A percentile compares a stretch with the other conserved stretches of the same genome.
phyloP scores from a whole-genome alignment of 441 rosid genomes.

The Pelargonium fulgidum region DNA sequence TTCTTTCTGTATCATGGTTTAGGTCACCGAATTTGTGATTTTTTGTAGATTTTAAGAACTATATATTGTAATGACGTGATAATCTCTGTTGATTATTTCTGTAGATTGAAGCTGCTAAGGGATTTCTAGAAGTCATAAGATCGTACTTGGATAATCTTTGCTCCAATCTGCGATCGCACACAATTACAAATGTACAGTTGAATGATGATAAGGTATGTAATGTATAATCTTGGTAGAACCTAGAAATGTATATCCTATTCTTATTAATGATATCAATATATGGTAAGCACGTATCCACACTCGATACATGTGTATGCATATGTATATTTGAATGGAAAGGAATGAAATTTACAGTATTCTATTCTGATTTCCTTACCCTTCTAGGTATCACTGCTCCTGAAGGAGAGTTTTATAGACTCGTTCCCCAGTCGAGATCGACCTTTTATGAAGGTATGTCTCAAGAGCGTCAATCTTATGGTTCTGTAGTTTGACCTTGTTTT shows the following conservation, averaged over 20 bases:
- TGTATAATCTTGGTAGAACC: too few relatives aligned
- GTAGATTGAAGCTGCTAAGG: slow-evolving; percentile 68
- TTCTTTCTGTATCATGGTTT: too few relatives aligned
- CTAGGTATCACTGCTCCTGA: slow-evolving; percentile 65
- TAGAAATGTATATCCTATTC: too few relatives aligned
- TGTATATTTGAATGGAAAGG: slow-evolving; percentile 13
- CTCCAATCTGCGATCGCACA: slow-evolving; percentile 67
- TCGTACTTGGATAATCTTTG: slow-evolving; percentile 59
- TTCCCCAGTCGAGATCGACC: slow-evolving; percentile 57
- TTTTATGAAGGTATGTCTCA: slow-evolving; percentile 55
- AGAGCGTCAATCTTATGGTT: not conserved
- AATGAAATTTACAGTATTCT: not conserved
- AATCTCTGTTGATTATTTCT: not conserved
- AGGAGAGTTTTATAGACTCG: slow-evolving; percentile 67
- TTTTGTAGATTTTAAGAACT: not conserved
- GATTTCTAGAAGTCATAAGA: slow-evolving; percentile 49
- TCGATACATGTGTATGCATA: not conserved
- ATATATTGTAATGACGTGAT: not conserved
- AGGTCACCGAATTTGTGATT: not conserved
- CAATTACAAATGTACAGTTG: slow-evolving; percentile 74
- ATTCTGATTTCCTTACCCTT: slow-evolving; percentile 11
- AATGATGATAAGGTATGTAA: slow-evolving; percentile 71
- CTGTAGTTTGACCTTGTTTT: not conserved
- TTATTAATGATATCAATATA: not conserved
- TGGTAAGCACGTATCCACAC: not conserved